Evolutionary conservation across 805 yeast genomes (phyloP), one percentile per base, ranked within the genome.

Genomic region (Lachancea thermotolerans): DNA sequence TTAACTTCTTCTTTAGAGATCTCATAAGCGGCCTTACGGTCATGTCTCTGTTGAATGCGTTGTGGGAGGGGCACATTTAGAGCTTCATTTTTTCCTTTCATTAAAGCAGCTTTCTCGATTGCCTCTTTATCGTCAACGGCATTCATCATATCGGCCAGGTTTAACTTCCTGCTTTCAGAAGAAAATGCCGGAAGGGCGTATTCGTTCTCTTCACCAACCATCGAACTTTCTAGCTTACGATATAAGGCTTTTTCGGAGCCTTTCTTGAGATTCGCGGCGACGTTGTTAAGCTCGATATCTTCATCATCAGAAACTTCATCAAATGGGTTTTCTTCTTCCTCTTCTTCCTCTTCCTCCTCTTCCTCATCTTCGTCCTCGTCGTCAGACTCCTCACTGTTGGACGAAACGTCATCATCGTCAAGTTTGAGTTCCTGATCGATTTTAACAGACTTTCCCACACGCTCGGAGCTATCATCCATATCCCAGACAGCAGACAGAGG

Each of bases 401-500:
- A 51, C 10, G 51, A 57, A 11, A 46, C 38, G 9, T 41, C 29
- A 27, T 41, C 44, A 35, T 34, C 39, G 14, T 35, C 14, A 46
- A 45, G 15, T 42, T 49, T n/a, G 42, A 37, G 48, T 35, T 56
- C 54, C 9, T 51, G 46, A 3, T 37, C 47, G 10, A 47, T 21
- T n/a, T 49, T 58, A 18, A 53, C 48, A 7, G 56, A 4, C 8
- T 30, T 30, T 30, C 14, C 33, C 12, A 14, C 12, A 30, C 5
- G 16, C 39, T 45, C 15, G 45, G 58, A 21, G 35, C 59, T 58
- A 29, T 81, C 87, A 60, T 86, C 93, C 65, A 79, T 64, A 58
- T 85, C 96, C 95, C 95, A 88, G 2, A 86, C 89, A 53, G 82
- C 89, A n/a, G 95, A 83, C 34, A 89, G 69, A 0, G 95, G 77